Evolutionary conservation across 75 land plant genomes (phyloP), one percentile per base, ranked within the genome.

Genomic region (Adiantum capillusveneris): DNA sequence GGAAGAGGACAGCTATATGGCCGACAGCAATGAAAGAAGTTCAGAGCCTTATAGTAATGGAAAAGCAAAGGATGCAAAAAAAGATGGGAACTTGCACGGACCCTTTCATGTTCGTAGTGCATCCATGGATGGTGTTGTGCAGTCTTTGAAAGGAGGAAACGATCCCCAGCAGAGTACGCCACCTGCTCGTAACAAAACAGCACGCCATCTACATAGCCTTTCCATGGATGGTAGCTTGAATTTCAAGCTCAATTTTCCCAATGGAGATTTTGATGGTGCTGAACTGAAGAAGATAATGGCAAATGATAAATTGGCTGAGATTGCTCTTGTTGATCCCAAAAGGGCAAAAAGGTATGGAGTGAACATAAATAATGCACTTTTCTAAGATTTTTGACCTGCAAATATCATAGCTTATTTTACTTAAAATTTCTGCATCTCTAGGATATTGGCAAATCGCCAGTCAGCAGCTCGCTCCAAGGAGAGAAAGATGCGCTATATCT

Each of bases 231-330:
- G 69, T 25, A 71, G 75, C 29, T 69, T 68, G 1, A 62, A 66
- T 51, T 84, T 83, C 57, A 81, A 79, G 54, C 64, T 78, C 51
- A 93, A 87, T 41, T 69, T 87, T 74, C 76, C 78, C 9, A 85
- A 74, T 71, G 50, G 83, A 16, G 86, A 83, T 56, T 86, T 86
- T 39, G 76, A 72, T 58, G 78, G 70, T 18, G 60, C 73, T 16
- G 90, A 82, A 55, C 41, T 86, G 60, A 80, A 84, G 69, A 86
- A 86, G 57, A 83, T 86, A n/a, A 86, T 80, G 83, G 81, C 81
- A 11, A 86, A 81, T 70, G 90, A 86, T 21, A 86, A 80, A 53
- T 83, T 86, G 58, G 76, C 79, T 11, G 87, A 86, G 61, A 80
- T 86, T 62, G 90, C 90, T 14, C 11, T 78, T 34, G 34, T 66